Evolutionary conservation across 176 grass and related monocot genomes (phyloP).

Genomic region (Cocos nucifera): DNA sequence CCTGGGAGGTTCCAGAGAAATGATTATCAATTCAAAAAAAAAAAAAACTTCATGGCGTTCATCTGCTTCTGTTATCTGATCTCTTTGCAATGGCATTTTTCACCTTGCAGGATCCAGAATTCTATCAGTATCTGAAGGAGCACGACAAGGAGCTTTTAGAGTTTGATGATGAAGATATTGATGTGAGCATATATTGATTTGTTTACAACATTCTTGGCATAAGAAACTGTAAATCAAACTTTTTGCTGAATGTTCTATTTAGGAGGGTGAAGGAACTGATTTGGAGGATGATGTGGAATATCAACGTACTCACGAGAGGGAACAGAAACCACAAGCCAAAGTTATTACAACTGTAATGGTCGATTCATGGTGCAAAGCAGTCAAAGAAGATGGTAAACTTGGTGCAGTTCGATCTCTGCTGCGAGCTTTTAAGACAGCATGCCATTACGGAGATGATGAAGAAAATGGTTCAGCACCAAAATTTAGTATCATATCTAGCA

Average conservation of each 20-base stretch:
- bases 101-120: slow-evolving; percentile 68
- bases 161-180: slow-evolving; percentile 54
- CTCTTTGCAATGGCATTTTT: slow-evolving; percentile 1
- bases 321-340: slow-evolving; percentile 40
- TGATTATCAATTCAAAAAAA: slow-evolving; percentile 1
- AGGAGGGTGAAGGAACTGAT: slow-evolving; percentile 42
- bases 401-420: slow-evolving; percentile 59
- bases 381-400: slow-evolving; percentile 42
- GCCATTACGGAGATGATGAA: slow-evolving; percentile 79
- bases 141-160: slow-evolving; percentile 68
- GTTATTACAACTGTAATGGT: slow-evolving; percentile 87
- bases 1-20: too few species aligned
- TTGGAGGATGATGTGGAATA: slow-evolving; percentile 33
- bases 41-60: background rate
- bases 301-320: slow-evolving; percentile 16
- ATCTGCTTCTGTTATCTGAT: background rate
- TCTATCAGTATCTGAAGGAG: slow-evolving; percentile 74
- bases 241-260: slow-evolving; percentile 15
- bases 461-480: slow-evolving; percentile 53
- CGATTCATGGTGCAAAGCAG: slow-evolving; percentile 58
- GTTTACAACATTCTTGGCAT: slow-evolving; percentile 1
- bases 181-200: slow-evolving; percentile 37
- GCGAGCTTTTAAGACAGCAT: slow-evolving; percentile 64
- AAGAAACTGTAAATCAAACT: slow-evolving; percentile 8
- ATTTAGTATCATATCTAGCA: slow-evolving; percentile 71